Base-by-base conservation (phyloP, 352 stramenopile genomes). In the Pythium guiyangense region DNA sequence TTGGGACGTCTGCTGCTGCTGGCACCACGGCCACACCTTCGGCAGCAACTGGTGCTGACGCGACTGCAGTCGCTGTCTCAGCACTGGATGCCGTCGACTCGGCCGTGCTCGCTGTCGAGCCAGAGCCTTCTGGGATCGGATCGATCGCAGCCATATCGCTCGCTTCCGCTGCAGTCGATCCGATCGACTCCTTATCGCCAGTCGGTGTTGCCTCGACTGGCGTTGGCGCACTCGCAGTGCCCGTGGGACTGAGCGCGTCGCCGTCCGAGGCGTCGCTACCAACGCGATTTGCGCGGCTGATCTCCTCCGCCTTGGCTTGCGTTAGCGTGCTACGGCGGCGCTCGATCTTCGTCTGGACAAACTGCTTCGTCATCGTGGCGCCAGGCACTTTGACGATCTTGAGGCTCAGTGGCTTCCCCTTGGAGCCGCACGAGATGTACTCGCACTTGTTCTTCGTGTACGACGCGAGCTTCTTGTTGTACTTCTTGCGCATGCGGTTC, bases 401-500 rank as follows among this genome's bases (percentile, higher is more conserved):
- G 50, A 88, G 78, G 29, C 27, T 61, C 44, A 88, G 66, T 18
- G 73, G 48, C 11, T 64, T 58, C 18, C 68, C 67, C 51, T 88
- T 88, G 26, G 56, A 20, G 52, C 49, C 57, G 40, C 78, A 87
- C 18, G 65, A 74, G 56, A 88, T 67, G 17, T 75, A 71, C 14
- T 75, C 81, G 20, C 73, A 70, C 64, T 88, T 88, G 49, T 67
- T 60, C 57, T 85, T 87, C 34, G 47, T 39, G 26, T 77, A 60
- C 51, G 79, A 67, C 9, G 66, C 75, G 6, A 89, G 56, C 26
- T 74, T 54, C 29, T 87, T 77, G 64, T 92, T 88, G 60, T 77
- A 82, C 26, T 66, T 78, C 62, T 84, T 88, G 55, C 80, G 72
- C 31, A 88, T 79, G 47, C 80, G 83, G 53, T 91, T 88, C 55